Percentiles rank a stretch among this genome's conserved stretches.
phyloP scores from a whole-genome alignment of 2,329 filamentous ascomycete species.

The Fusarium neocosmosporiellum region DNA sequence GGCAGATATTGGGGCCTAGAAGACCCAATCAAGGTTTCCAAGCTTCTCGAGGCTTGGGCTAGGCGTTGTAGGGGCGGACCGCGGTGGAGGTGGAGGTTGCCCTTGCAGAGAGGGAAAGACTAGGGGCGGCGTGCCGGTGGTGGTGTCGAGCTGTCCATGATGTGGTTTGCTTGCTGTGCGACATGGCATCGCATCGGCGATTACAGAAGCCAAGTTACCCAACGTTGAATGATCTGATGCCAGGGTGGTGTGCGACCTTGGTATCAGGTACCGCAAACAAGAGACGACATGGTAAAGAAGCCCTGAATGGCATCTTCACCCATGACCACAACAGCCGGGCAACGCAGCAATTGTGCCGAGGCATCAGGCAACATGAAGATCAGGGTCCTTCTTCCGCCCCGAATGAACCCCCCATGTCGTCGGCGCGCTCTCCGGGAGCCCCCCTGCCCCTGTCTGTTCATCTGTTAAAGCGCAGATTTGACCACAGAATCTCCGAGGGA shows the following conservation, averaged over 20 bases:
- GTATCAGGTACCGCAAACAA: slow-evolving; percentile 20
- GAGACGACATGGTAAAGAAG: neutral
- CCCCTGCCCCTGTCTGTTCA: slow-evolving; percentile 18
- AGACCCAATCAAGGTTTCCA: slow-evolving; percentile 23
- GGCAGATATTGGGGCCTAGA: neutral
- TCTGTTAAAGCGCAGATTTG: slow-evolving; percentile 14
- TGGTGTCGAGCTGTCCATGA: slow-evolving; percentile 18
- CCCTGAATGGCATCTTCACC: neutral
- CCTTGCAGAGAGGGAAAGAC: slow-evolving; percentile 31
- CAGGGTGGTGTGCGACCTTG: slow-evolving; percentile 28
- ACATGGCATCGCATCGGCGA: slow-evolving; percentile 10
- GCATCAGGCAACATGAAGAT: slow-evolving; percentile 3
- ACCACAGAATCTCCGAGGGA: slow-evolving; percentile 30
- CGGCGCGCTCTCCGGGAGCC: slow-evolving; percentile 8
- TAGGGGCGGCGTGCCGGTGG: slow-evolving; percentile 31
- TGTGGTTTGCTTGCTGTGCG: slow-evolving; percentile 6
- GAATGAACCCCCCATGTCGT: slow-evolving; percentile 19
- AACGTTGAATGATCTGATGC: slow-evolving; percentile 36
- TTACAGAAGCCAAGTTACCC: slow-evolving; percentile 27
- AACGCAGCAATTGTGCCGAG: slow-evolving; percentile 6
- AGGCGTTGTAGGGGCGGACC: slow-evolving; percentile 35
- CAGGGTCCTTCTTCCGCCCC: slow-evolving; percentile 26
- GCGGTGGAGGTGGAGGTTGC: slow-evolving; percentile 38
- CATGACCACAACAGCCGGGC: neutral
- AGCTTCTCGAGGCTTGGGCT: slow-evolving; percentile 17